A percentile compares a stretch with the other conserved stretches of the same genome.
Evolutionary conservation across 352 stramenopile species (phyloP).

Genomic region (Phytophthora aleatoria): DNA sequence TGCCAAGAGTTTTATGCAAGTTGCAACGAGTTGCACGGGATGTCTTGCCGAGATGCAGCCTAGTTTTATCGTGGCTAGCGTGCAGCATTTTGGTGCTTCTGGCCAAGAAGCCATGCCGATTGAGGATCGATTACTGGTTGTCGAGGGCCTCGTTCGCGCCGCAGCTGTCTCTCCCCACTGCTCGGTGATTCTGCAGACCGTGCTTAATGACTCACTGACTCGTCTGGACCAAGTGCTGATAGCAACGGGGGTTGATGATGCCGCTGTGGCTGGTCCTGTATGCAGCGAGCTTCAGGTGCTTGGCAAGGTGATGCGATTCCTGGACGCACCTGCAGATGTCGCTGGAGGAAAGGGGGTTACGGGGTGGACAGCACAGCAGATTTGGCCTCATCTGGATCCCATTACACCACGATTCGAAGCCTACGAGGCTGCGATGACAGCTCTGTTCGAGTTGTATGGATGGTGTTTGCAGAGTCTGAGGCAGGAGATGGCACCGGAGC

Average conservation of each 20-base stretch:
- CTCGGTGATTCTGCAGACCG: conserved; percentile 50
- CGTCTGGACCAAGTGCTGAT: conserved; percentile 55
- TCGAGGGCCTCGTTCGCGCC: conserved; percentile 67
- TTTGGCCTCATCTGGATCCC: conserved; percentile 65
- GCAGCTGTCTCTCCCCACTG: conserved; percentile 54
- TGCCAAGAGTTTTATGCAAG: conserved; percentile 78
- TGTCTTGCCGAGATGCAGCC: conserved; percentile 57
- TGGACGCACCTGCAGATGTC: conserved; percentile 60
- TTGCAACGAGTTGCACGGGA: conserved; percentile 50
- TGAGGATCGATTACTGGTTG: conserved; percentile 61
- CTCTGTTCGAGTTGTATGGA: conserved; percentile 70
- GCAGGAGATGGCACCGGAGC: conserved; percentile 56
- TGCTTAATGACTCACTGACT: conserved; percentile 53
- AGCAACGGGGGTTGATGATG: conserved; percentile 22
- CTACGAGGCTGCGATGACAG: conserved; percentile 53
- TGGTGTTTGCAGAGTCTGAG: conserved; percentile 76
- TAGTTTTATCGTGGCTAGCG: conserved; percentile 43
- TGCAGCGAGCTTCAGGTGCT: conserved; percentile 71
- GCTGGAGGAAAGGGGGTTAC: conserved; percentile 57
- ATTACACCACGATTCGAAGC: conserved; percentile 45
- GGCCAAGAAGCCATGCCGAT: conserved; percentile 43
- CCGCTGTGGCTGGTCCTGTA: conserved; percentile 28
- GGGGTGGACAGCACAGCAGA: conserved; percentile 46
- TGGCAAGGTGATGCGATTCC: conserved; percentile 67
- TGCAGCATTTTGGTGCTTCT: conserved; percentile 47